Conservation (phyloP, 2,329 filamentous ascomycete species). For the Hawksworthiomyces lignivorus region DNA sequence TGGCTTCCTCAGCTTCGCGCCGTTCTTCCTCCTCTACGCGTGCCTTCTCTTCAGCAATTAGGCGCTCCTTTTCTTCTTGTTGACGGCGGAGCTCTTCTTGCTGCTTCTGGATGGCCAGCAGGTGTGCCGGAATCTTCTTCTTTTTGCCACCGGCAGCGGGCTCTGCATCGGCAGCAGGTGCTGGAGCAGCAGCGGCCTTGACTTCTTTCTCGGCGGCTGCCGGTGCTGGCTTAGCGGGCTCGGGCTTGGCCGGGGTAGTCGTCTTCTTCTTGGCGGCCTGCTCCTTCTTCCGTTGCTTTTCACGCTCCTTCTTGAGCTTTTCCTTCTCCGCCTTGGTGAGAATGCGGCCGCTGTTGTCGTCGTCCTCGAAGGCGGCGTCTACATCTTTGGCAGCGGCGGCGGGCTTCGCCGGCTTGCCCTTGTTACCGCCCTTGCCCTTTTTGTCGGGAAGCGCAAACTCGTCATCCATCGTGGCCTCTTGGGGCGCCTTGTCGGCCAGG, state of each 20-base stretch:
- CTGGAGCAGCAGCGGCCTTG: slow-evolving; percentile 35
- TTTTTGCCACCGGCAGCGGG: slow-evolving; percentile 58
- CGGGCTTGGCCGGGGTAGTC: slow-evolving; percentile 32
- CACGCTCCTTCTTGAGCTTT: slow-evolving; percentile 92
- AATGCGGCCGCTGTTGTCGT: slow-evolving; percentile 55
- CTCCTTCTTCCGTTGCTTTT: slow-evolving; percentile 98
- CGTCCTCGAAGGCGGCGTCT: slow-evolving; percentile 40
- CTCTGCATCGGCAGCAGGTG: slow-evolving; percentile 25
- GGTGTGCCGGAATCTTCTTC: slow-evolving; percentile 79
- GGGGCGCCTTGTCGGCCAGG: slow-evolving; percentile 61
- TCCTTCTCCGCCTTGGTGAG: slow-evolving; percentile 99
- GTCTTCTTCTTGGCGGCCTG: slow-evolving; percentile 87
- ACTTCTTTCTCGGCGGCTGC: slow-evolving; percentile 38
- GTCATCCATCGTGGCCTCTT: slow-evolving; percentile 76
- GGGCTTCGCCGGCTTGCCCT: slow-evolving; percentile 33
- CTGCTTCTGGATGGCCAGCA: slow-evolving; percentile 69
- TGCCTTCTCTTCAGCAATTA: slow-evolving; percentile 56
- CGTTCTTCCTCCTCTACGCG: slow-evolving; percentile 59
- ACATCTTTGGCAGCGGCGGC: slow-evolving; percentile 37
- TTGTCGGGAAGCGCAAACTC: slow-evolving; percentile 80
- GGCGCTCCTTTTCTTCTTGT: slow-evolving; percentile 55
- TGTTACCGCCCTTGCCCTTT: slow-evolving; percentile 56
- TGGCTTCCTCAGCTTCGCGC: slow-evolving; percentile 57
- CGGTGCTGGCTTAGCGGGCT: slow-evolving; percentile 36
- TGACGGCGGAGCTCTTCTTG: slow-evolving; percentile 65